These are phyloP conservation scores for Cladosporium sphaerospermum DNA, from an alignment of 2,329 filamentous ascomycete species.

Conservation along the genomic window DNA sequence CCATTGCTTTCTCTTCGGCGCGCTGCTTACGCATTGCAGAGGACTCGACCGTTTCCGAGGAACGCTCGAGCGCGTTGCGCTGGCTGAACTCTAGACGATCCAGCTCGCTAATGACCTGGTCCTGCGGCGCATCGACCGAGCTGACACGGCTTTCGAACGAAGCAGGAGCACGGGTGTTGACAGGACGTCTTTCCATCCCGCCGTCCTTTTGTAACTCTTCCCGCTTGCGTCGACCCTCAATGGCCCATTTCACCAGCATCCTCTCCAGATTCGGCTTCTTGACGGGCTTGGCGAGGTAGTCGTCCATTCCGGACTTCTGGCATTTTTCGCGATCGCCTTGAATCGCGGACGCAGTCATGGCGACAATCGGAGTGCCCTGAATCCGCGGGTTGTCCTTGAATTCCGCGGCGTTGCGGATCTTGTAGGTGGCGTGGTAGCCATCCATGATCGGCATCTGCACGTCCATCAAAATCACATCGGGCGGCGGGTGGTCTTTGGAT, in stretches of 20 bases:
- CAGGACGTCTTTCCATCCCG: conserved; percentile 15
- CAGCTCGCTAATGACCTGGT: conserved; percentile 26
- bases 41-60: conserved; percentile 41
- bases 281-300: conserved; percentile 66
- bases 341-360: conserved; percentile 76
- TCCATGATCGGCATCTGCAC: conserved; percentile 57
- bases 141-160: conserved; percentile 18
- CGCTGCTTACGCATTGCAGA: conserved; percentile 41
- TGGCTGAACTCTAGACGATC: conserved; percentile 32
- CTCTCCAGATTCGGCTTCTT: conserved; percentile 61
- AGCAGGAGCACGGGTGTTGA: conserved; percentile 13
- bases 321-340: conserved; percentile 72
- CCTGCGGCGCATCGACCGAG: conserved; percentile 26
- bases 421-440: conserved; percentile 69
- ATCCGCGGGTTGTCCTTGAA: conserved; percentile 53
- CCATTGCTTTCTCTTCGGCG: conserved; percentile 50
- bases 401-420: conserved; percentile 61
- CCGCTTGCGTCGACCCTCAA: conserved; percentile 36
- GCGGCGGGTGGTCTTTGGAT: conserved; percentile 45
- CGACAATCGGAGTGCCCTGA: conserved; percentile 64
- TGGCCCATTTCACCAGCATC: conserved; percentile 65
- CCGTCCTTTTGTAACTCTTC: conserved; percentile 18
- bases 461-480: conserved; percentile 61
- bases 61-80: conserved; percentile 33
- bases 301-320: conserved; percentile 67